These are phyloP conservation scores for Nitzschia putrida DNA, from an alignment of 108 stramenopile genomes.

Conservation along the genomic window DNA sequence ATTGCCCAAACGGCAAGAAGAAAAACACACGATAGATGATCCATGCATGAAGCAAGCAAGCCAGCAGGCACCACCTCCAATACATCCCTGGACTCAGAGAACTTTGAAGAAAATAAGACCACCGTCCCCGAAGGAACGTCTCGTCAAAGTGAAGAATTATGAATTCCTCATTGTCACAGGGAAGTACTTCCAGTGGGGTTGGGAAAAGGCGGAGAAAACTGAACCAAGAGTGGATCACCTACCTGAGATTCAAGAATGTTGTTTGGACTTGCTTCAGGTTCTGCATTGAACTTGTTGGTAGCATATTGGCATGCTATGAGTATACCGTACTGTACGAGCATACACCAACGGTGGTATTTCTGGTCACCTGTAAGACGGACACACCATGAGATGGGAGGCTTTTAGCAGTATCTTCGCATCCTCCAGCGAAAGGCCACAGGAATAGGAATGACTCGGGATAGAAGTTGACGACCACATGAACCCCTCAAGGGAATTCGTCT, in stretches of 20 bases:
- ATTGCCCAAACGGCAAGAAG: too few relatives aligned
- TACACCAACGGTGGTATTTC: too few relatives aligned
- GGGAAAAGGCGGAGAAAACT: too few relatives aligned
- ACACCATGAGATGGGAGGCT: neutral
- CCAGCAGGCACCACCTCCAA: neutral
- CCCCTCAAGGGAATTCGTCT: too few relatives aligned
- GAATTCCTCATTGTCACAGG: conserved; percentile 20
- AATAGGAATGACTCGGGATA: neutral
- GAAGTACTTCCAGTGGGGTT: neutral
- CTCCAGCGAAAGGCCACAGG: too few relatives aligned
- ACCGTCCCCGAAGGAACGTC: conserved; percentile 23
- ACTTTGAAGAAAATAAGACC: conserved; percentile 33
- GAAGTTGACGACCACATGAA: too few relatives aligned
- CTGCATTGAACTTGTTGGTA: neutral
- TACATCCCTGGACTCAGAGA: conserved; percentile 20
- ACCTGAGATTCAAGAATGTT: neutral
- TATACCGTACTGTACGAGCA: neutral
- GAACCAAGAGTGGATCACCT: neutral
- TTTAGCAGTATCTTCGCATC: too few relatives aligned
- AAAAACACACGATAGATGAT: too few relatives aligned
- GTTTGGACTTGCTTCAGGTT: neutral
- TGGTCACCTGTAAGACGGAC: neutral
- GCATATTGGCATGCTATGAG: neutral
- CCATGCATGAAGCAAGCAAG: conserved; percentile 1
- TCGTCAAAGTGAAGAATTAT: conserved; percentile 33